Conservation (phyloP, 2,329 filamentous ascomycete species). For the Xylariaceae sp. region DNA sequence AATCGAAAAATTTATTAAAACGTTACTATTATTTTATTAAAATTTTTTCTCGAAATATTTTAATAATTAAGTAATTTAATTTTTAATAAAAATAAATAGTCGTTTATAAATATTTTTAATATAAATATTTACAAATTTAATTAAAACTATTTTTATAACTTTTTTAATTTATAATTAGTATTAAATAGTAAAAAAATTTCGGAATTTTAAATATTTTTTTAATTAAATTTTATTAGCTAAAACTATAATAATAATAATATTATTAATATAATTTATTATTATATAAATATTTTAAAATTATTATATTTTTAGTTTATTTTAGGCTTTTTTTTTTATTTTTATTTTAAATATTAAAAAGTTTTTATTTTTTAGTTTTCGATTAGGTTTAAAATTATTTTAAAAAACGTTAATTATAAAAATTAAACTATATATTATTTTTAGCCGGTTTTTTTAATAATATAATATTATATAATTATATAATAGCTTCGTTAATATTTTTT, state of each 20-base stretch:
- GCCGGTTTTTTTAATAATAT: too few species aligned
- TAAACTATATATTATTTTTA: too few species aligned
- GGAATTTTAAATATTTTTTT: neutral
- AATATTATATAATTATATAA: neutral
- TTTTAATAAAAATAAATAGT: neutral
- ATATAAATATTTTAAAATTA: too few species aligned
- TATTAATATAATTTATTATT: too few species aligned
- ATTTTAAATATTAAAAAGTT: too few species aligned
- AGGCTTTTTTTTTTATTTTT: too few species aligned
- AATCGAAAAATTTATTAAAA: neutral
- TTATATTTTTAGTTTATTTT: too few species aligned
- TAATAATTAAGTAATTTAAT: neutral
- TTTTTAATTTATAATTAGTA: neutral
- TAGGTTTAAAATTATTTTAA: too few species aligned
- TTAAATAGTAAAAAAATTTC: neutral
- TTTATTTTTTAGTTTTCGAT: too few species aligned
- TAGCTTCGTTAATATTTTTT: neutral
- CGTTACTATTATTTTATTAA: neutral
- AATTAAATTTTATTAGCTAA: neutral
- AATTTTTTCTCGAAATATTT: neutral
- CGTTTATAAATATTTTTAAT: neutral
- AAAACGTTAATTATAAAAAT: too few species aligned
- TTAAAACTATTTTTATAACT: neutral
- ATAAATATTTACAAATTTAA: neutral
- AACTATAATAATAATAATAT: neutral